Conservation (phyloP, 2,329 filamentous ascomycete genomes). For the Apiospora aurea region DNA sequence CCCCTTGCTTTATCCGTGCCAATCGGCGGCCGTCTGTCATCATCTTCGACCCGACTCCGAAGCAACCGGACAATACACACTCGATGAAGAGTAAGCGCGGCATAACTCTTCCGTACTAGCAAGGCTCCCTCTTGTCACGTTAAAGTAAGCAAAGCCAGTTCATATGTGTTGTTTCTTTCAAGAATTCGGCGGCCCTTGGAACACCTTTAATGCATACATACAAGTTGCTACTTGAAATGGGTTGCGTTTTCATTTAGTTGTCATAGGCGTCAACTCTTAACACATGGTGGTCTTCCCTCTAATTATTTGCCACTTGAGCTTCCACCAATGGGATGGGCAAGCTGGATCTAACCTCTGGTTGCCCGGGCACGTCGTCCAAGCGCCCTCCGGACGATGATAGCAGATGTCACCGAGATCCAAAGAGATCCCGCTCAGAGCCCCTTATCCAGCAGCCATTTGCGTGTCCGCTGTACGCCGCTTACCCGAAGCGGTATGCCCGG, state of each 20-base stretch:
- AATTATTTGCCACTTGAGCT: neutral
- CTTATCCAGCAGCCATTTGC: neutral
- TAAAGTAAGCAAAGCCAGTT: neutral
- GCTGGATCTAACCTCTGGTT: neutral
- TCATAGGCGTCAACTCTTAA: neutral
- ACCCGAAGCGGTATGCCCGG: neutral
- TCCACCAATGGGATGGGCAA: neutral
- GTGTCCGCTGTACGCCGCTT: neutral
- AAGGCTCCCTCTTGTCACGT: neutral
- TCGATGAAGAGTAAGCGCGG: neutral
- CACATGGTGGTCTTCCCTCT: no score
- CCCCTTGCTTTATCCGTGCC: neutral
- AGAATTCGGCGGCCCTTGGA: neutral
- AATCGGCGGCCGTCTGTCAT: neutral
- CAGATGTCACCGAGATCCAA: neutral
- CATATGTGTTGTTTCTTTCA: neutral
- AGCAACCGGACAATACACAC: neutral
- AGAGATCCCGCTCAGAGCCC: neutral
- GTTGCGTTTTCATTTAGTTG: neutral
- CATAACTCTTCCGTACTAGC: no score
- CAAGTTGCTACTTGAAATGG: neutral
- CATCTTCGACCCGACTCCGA: neutral
- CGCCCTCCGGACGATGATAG: neutral
- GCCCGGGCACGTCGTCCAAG: neutral
- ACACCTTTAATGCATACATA: neutral